These are phyloP conservation scores for Paraurostyla sp. DNA, from an alignment of 73 alveolate genomes.

Conservation along the genomic window DNA sequence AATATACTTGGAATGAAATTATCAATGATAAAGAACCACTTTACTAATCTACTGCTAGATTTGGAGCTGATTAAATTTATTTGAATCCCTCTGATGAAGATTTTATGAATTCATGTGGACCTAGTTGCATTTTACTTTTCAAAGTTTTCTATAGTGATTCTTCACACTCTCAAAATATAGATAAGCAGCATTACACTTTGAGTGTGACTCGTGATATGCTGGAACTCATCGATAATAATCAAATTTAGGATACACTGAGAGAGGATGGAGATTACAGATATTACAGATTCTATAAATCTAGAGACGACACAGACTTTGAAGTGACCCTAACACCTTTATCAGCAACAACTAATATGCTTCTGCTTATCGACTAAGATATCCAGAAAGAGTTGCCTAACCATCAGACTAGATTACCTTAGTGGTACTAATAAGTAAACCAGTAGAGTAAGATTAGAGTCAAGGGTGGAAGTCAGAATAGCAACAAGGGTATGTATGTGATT, in stretches of 20 bases:
- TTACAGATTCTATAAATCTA: slow-evolving; percentile 33
- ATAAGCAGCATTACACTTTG: background rate
- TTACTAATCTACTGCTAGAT: slow-evolving; percentile 16
- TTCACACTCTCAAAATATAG: background rate
- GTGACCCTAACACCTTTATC: slow-evolving; percentile 13
- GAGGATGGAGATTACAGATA: background rate
- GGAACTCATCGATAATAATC: slow-evolving; percentile 24
- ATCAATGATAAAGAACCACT: background rate
- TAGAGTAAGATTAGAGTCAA: no score
- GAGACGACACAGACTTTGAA: slow-evolving; percentile 23
- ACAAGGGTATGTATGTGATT: no score
- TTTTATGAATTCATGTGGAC: slow-evolving; percentile 9
- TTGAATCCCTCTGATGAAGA: background rate
- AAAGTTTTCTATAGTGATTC: no score
- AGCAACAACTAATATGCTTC: background rate
- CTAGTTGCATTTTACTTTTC: slow-evolving; percentile 21
- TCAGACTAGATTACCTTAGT: background rate
- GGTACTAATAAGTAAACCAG: background rate
- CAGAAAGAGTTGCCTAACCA: slow-evolving; percentile 3
- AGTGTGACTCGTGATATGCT: slow-evolving; percentile 22
- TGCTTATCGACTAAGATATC: background rate
- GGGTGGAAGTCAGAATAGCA: no score
- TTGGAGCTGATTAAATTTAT: slow-evolving; percentile 30
- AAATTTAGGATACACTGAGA: background rate
- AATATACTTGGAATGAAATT: background rate